Conservation (phyloP, 2,329 filamentous ascomycete genomes). For the Nannizzia gypsea region DNA sequence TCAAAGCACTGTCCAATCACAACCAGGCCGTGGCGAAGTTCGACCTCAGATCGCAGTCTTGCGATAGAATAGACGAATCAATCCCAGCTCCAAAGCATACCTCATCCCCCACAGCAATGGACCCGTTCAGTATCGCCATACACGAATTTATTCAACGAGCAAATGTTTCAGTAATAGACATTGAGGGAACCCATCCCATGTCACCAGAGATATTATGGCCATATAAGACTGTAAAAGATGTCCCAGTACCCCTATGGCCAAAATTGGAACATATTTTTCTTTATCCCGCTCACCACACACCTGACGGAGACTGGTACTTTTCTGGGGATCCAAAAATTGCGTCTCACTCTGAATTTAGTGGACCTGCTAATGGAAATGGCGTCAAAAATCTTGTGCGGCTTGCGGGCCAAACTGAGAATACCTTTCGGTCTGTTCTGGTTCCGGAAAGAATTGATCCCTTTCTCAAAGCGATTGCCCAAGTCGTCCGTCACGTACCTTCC, state of each 20-base stretch:
- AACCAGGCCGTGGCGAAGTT: background rate
- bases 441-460: conserved; percentile 6
- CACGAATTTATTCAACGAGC: background rate
- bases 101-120: background rate
- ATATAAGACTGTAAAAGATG: background rate
- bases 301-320: background rate
- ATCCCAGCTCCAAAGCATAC: background rate
- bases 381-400: background rate
- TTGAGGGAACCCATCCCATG: background rate
- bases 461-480: conserved; percentile 6
- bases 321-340: background rate
- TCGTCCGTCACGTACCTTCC: conserved; percentile 4
- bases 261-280: background rate
- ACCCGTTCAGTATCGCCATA: background rate
- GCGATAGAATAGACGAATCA: background rate
- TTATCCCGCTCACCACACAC: background rate
- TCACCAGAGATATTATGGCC: background rate
- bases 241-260: background rate
- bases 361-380: background rate
- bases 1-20: background rate
- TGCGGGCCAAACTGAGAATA: background rate
- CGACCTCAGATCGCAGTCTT: background rate
- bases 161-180: background rate
- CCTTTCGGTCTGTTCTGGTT: conserved; percentile 2
- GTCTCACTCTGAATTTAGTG: background rate